Base-by-base conservation (phyloP, 139 green algal genomes). In the Microglena sp. region DNA sequence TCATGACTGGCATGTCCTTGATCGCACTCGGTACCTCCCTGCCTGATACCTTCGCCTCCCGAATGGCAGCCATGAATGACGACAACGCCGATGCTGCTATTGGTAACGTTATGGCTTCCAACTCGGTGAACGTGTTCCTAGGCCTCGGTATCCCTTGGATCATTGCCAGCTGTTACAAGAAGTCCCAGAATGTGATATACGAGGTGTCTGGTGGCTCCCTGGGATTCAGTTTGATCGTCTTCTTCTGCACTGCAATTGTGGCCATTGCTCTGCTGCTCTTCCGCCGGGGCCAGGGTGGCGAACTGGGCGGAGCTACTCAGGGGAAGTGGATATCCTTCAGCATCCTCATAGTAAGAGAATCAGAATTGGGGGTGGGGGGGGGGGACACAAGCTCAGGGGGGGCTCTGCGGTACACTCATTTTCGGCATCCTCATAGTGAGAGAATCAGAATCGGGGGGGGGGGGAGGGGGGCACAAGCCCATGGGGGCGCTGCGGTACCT, bases 71-170 rank as follows among this genome's bases (percentile, higher is more conserved):
- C 7, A 35, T 69, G 2, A 29, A 72, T 0, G 70, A 70, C 27
- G 46, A 68, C 34, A 67, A 70, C 36, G 75, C 75, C 11, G 75
- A 81, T 33, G 75, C 75, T 21, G 75, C 75, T 45, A 81, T 81
- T 44, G 75, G 75, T 7, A 81, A 81, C 66, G 70, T 81, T 33
- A 81, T 68, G 18, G 75, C 62, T 34, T 69, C 40, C 60, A 81
- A 81, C 69, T 36, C 36, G 2, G 66, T 74, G 34, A 81, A 81
- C 61, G 75, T 81, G 5, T 73, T 81, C 55, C 61, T 81, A 31
- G 75, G 75, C 22, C 45, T 81, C 29, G 75, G 75, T 29, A 34
- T 81, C 32, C 75, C 75, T 5, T 81, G 75, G 75, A 22, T 69
- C 35, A 72, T 81, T 3, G 64, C 29, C 15, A 57, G 59, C 18